Conservation (phyloP, 768 basidiomycete genomes). For the Collybia nuda region DNA sequence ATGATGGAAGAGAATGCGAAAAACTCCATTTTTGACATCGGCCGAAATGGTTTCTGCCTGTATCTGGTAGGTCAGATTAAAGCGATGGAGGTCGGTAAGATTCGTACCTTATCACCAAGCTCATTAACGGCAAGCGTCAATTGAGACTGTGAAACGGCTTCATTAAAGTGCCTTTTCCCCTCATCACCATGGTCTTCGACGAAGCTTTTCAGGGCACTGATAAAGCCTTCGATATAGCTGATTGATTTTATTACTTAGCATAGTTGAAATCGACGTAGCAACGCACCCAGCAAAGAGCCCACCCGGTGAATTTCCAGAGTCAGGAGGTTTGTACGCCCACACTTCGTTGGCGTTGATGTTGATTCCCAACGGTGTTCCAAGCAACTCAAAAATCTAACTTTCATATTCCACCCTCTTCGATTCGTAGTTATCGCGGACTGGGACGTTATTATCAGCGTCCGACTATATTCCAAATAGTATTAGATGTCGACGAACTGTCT, state of each 20-base stretch:
- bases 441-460: background rate
- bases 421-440: conserved; percentile 40
- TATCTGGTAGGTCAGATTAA: no score
- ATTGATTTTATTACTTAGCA: background rate
- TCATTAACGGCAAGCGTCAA: conserved; percentile 32
- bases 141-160: conserved; percentile 31
- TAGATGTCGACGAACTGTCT: conserved; percentile 24
- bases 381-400: conserved; percentile 23
- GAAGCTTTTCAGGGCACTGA: conserved; percentile 27
- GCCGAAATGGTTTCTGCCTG: conserved; percentile 29
- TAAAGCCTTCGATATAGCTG: conserved; percentile 38
- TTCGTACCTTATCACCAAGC: conserved; percentile 22
- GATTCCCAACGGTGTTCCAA: conserved; percentile 27
- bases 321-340: conserved; percentile 29
- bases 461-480: background rate
- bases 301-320: conserved; percentile 21
- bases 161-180: conserved; percentile 37
- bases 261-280: background rate
- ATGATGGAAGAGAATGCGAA: conserved; percentile 36
- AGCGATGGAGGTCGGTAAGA: no score
- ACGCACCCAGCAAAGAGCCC: conserved; percentile 20
- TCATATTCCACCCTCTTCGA: conserved; percentile 33
- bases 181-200: conserved; percentile 30
- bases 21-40: conserved; percentile 38
- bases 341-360: conserved; percentile 34